These are phyloP conservation scores for Neofusicoccum sp. DNA, from an alignment of 2,329 filamentous ascomycete genomes.

Conservation along the genomic window DNA sequence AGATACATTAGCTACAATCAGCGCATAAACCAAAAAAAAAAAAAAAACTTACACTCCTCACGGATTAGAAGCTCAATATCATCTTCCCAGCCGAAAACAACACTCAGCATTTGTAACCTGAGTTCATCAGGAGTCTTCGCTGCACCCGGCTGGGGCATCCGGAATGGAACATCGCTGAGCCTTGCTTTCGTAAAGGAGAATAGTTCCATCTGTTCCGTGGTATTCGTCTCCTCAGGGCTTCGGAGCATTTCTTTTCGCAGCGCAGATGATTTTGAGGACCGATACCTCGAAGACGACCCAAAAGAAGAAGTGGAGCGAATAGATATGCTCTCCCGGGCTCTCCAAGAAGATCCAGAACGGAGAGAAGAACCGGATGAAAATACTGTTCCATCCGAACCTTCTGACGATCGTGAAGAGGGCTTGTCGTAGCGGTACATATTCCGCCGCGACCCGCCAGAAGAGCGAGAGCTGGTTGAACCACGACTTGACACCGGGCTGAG, in stretches of 20 bases:
- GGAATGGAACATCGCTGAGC: conserved; percentile 79
- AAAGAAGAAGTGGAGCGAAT: conserved; percentile 53
- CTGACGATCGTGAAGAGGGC: conserved; percentile 35
- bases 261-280: conserved; percentile 51
- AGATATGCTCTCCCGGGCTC: conserved; percentile 56
- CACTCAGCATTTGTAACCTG: conserved; percentile 83
- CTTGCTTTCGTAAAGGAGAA: conserved; percentile 83
- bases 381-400: conserved; percentile 53
- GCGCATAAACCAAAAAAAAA: not conserved
- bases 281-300: conserved; percentile 36
- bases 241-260: conserved; percentile 76
- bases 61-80: conserved; percentile 77
- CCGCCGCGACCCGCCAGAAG: conserved; percentile 49
- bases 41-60: conserved; percentile 64
- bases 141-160: conserved; percentile 58
- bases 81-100: conserved; percentile 92
- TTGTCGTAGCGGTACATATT: conserved; percentile 48
- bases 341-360: conserved; percentile 30
- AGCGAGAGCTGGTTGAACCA: conserved; percentile 54
- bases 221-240: conserved; percentile 69
- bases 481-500: conserved; percentile 67
- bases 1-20: conserved; percentile 24
- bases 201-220: conserved; percentile 61
- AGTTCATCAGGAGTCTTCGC: conserved; percentile 65
- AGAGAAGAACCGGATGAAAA: conserved; percentile 66